Percentiles rank a stretch among this genome's conserved stretches.
phyloP scores from a whole-genome alignment of 2,329 filamentous ascomycete genomes.

The Claviceps spartinae region DNA sequence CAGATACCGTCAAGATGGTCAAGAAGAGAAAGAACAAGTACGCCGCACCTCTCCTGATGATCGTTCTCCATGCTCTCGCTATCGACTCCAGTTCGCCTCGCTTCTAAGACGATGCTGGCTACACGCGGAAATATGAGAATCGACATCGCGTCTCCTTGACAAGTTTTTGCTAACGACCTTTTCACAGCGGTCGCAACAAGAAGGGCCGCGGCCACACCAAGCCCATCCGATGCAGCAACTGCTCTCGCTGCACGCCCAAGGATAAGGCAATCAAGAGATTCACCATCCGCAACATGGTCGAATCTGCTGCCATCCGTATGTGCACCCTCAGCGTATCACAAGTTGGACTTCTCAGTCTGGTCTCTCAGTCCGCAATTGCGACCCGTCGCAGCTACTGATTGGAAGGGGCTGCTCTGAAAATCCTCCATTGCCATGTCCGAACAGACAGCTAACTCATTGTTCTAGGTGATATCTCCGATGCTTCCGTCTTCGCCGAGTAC shows the following conservation, averaged over 20 bases:
- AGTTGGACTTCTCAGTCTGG: not conserved
- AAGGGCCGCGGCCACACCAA: conserved; percentile 99
- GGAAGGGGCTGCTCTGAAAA: conserved; percentile 3
- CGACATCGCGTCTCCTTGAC: not conserved
- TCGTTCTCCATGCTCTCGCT: not conserved
- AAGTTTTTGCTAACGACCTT: conserved; percentile 11
- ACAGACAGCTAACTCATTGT: conserved; percentile 2
- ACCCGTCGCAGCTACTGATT: not conserved
- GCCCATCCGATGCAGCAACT: conserved; percentile 75
- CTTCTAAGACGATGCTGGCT: conserved; percentile 7
- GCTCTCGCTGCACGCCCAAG: conserved; percentile 84
- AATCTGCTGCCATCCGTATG: conserved; percentile 98
- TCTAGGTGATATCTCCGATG: conserved; percentile 98
- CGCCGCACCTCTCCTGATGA: conserved; percentile 12
- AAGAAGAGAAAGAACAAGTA: conserved; percentile 63
- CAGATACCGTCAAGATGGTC: conserved; percentile 51
- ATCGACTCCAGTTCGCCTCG: conserved; percentile 1
- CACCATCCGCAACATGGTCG: conserved; percentile 99
- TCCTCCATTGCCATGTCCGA: not conserved
- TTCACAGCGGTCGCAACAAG: conserved; percentile 88
- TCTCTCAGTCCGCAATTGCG: not conserved
- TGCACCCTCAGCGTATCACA: conserved; percentile 16
- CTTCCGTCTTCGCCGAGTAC: conserved; percentile 98
- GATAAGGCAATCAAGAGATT: conserved; percentile 99
- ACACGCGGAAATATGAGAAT: not conserved